Base-by-base conservation (phyloP, 306 rosid species). In the Quercus alba region DNA sequence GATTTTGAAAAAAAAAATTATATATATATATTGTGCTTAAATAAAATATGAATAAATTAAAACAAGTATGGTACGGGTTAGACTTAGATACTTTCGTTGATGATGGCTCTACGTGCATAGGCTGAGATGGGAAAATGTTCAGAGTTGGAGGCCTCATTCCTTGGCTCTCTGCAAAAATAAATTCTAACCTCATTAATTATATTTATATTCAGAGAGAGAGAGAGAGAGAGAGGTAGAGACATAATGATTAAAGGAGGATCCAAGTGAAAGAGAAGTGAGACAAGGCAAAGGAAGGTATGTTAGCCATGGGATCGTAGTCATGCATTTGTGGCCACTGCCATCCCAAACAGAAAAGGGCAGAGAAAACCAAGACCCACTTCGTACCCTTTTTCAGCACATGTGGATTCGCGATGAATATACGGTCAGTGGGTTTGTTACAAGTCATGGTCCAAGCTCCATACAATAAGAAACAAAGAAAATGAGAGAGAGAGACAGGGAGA, bases 91-190 rank as follows among this genome's bases (percentile, higher is more conserved):
- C 98, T 87, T 95, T 87, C 49, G 92, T 78, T 64, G 96, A 89
- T 52, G 91, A 81, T 57, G 97, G 97, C 55, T 91, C 91, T 51
- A 81, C 88, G 61, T 91, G 94, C 99, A 96, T 96, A 76, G 99
- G 99, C 83, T 89, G 91, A 26, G 99, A 96, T 21, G 99, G 99
- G 81, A 96, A 96, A 79, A 96, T 96, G 85, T 96, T 96, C 85
- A 96, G 87, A 80, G 98, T 96, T 3, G 98, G 92, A 76, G 94
- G 99, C 86, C 96, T 91, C 94, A 91, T 91, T 74, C 94, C 92
- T 12, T 78, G 86, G 73, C 81, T 84, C 74, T 86, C 97, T 88
- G 92, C 70, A 31, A 68, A 56, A 26, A 72, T 4, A 78, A 86
- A 78, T 72, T 76, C 67, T 80, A 20, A 1, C 80, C 80, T 26